Conservation (phyloP, 2,329 filamentous ascomycete species). For the Stenocarpella maydis region DNA sequence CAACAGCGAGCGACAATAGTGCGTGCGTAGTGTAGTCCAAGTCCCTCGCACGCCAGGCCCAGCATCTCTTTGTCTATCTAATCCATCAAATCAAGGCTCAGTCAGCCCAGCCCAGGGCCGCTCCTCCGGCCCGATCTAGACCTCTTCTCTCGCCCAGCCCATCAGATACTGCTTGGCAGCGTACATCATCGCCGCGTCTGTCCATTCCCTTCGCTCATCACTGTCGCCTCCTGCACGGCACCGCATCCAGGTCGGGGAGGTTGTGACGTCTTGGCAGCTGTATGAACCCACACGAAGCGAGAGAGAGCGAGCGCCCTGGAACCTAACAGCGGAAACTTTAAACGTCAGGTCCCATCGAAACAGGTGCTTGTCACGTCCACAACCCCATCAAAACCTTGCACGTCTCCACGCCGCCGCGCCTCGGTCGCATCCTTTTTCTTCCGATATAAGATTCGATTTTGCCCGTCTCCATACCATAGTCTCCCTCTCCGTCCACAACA, state of each 20-base stretch:
- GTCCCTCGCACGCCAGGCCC: constrained; percentile 13
- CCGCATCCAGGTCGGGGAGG: neutral
- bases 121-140: too few species aligned
- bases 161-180: neutral
- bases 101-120: neutral
- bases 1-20: neutral
- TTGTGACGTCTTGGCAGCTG: constrained; percentile 25
- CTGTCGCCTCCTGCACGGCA: constrained; percentile 2
- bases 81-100: constrained; percentile 1
- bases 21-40: too few species aligned
- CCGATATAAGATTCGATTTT: constrained; percentile 2
- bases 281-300: constrained; percentile 19
- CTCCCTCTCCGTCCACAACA: neutral
- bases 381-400: constrained; percentile 16
- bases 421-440: neutral
- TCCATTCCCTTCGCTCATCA: neutral
- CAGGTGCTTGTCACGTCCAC: constrained; percentile 7
- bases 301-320: constrained; percentile 19
- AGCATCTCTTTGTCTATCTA: constrained; percentile 20
- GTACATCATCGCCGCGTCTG: constrained; percentile 8
- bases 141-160: neutral
- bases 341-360: constrained; percentile 25
- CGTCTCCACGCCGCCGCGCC: constrained; percentile 22
- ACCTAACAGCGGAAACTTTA: constrained; percentile 18
- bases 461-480: neutral